These are phyloP conservation scores for Entomortierella lignicola DNA, from an alignment of 192 early-diverging fungal species.

Conservation along the genomic window DNA sequence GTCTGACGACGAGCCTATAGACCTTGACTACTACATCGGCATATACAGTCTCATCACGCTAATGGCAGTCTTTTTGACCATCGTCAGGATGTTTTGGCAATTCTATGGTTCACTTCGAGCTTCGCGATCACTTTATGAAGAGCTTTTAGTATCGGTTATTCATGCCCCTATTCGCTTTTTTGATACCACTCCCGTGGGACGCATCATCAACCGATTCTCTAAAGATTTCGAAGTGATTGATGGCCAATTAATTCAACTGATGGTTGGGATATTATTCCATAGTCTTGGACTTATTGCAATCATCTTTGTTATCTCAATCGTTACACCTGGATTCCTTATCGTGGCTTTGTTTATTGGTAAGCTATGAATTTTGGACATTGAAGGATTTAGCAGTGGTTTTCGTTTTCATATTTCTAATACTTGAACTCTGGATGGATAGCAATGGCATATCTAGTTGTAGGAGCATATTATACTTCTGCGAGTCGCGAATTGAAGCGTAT, in stretches of 20 bases:
- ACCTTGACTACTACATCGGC: conserved; percentile 66
- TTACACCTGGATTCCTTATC: conserved; percentile 76
- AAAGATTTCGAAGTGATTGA: conserved; percentile 90
- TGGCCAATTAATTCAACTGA: conserved; percentile 61
- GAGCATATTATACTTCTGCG: conserved; percentile 44
- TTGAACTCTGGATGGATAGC: conserved; percentile 62
- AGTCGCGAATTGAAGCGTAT: conserved; percentile 89
- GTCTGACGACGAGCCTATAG: conserved; percentile 11
- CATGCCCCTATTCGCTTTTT: conserved; percentile 88
- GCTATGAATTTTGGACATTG: background rate
- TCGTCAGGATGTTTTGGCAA: conserved; percentile 58
- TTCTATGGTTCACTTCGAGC: conserved; percentile 67
- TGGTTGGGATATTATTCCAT: conserved; percentile 61
- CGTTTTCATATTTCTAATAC: conserved; percentile 63
- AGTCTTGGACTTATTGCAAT: conserved; percentile 61
- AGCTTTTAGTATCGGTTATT: conserved; percentile 67
- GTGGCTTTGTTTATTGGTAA: conserved; percentile 61
- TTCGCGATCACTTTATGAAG: conserved; percentile 65
- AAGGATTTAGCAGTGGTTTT: background rate
- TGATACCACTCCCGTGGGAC: conserved; percentile 87
- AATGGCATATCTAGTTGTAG: conserved; percentile 43
- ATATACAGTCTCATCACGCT: conserved; percentile 66
- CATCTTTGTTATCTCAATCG: conserved; percentile 66
- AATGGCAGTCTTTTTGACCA: conserved; percentile 53
- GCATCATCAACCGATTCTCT: conserved; percentile 90